Base-by-base conservation (phyloP, 192 early-diverging fungal species). In the Coemansia aciculifera region DNA sequence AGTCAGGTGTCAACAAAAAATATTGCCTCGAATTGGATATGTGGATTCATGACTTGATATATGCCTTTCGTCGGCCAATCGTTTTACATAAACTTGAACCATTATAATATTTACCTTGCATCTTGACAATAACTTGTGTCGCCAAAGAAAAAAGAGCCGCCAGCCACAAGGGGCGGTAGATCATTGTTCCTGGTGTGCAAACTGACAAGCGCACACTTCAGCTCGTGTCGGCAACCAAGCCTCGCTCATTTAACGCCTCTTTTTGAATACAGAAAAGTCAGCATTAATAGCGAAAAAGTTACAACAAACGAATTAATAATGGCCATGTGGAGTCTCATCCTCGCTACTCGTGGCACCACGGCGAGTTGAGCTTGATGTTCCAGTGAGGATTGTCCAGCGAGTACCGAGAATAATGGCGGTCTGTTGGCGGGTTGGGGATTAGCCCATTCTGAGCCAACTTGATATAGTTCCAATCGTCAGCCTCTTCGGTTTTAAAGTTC, bases 381-480 rank as follows among this genome's bases (percentile, higher is more conserved):
- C 74, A 77, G 11, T 52, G 68, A 63, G 67, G 42, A 23, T 36
- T 64, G 68, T 66, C 79, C 34, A 82, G 70, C 64, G 75, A 72
- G 54, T 77, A 79, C 10, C 74, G 63, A 7, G 77, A 78, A 32
- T 78, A 84, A 34, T 68, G 59, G 19, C 74, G 77, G 48, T 77
- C 66, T 3, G 76, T 74, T 1, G 73, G 72, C n/a, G 81, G 76
- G 10, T 72, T 68, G 5, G 89, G 90, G 51, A 90, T 74, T 70
- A 89, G 85, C 1, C 87, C 88, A 57, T 85, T 71, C 38, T 87
- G 74, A 10, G 86, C 88, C n/a, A 89, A 83, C 62, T 87, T 83
- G 8, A 90, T 87, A 57, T 92, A 92, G 52, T 89, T 87, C 90
- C 90, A 92, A 51, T 89, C 84, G 17, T 88, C 88, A 17, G 89